Evolutionary conservation across 495 filamentous ascomycete species (phyloP), one percentile per base, ranked within the genome.

Genomic region (Tuber borchii): DNA sequence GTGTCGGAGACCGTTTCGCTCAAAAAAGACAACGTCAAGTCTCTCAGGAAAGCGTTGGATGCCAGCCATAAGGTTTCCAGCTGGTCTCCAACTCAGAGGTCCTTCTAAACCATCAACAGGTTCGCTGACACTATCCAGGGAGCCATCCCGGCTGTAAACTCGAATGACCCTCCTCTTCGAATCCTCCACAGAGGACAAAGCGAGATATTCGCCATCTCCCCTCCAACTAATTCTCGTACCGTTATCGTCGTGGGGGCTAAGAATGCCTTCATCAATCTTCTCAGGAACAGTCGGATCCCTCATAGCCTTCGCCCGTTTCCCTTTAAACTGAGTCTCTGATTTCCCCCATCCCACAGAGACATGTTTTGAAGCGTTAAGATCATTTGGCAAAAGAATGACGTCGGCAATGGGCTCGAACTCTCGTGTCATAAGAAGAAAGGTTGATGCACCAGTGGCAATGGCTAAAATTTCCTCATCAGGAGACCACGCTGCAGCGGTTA

Each of bases 321-420:
- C 95, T 82, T 97, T 92, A 82, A 99, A 99, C 84, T 99, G 95
- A 9, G 95, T 99, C 84, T 99, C 95, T 82, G 91, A 90, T 86
- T 98, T 98, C 76, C 95, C 95, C 95, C 95, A 99, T 72, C 95
- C 95, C 37, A 99, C 95, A 31, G 94, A 97, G 68, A 99, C 95
- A 88, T 99, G 95, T 83, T 92, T 93, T 1, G 95, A 98, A 2
- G 89, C 88, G 81, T 93, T 90, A 73, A 97, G 86, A 84, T 99
- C 95, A 39, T 93, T 91, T 6, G 85, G 80, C 6, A 88, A 87
- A 78, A 97, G 90, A 19, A 86, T 86, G 75, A 92, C 87, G 80
- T 92, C 90, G 10, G 90, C 87, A 73, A 96, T 88, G 80, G 90
- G 90, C 81, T 98, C 95, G 79, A 97, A 97, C 65, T 90, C 90